These are phyloP conservation scores for Penicillium manginii DNA, from an alignment of 495 filamentous ascomycete genomes.

Conservation along the genomic window DNA sequence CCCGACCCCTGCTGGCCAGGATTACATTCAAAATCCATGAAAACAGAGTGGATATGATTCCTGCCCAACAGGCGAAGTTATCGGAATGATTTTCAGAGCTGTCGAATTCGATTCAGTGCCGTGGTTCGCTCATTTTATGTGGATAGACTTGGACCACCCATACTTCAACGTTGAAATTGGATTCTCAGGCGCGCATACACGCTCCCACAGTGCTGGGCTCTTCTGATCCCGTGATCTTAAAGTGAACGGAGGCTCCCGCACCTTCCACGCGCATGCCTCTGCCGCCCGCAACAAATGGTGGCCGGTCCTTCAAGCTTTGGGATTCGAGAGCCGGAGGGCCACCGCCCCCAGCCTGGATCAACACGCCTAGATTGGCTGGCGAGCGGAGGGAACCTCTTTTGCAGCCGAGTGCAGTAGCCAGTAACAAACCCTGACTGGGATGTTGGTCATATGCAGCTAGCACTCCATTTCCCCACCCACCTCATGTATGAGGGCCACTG, in stretches of 20 bases:
- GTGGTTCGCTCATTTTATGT: constrained; percentile 14
- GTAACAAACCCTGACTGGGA: constrained; percentile 30
- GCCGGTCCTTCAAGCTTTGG: constrained; percentile 22
- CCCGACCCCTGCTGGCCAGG: constrained; percentile 35
- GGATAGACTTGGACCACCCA: constrained; percentile 12
- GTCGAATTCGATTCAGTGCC: constrained; percentile 7
- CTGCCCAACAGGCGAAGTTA: constrained; percentile 36
- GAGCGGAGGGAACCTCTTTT: constrained; percentile 30
- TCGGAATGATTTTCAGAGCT: constrained; percentile 11
- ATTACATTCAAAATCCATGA: constrained; percentile 24
- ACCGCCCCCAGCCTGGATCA: constrained; percentile 22
- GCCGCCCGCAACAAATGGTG: constrained; percentile 46
- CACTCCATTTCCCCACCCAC: constrained; percentile 23
- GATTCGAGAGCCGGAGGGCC: constrained; percentile 37
- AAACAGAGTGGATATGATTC: constrained; percentile 21
- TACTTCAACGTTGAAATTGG: constrained; percentile 49
- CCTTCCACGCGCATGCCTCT: constrained; percentile 35
- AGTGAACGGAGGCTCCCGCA: constrained; percentile 46
- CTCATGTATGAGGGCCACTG: constrained; percentile 14
- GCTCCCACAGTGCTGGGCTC: constrained; percentile 45
- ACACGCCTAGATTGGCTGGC: constrained; percentile 38
- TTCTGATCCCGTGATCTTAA: constrained; percentile 49
- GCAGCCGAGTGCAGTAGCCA: constrained; percentile 35
- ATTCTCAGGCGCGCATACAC: constrained; percentile 47
- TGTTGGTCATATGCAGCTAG: constrained; percentile 43